Percentiles rank a stretch among this genome's conserved stretches.
Evolutionary conservation across 306 rosid species (phyloP).

Genomic region (Hippophae tibetana): DNA sequence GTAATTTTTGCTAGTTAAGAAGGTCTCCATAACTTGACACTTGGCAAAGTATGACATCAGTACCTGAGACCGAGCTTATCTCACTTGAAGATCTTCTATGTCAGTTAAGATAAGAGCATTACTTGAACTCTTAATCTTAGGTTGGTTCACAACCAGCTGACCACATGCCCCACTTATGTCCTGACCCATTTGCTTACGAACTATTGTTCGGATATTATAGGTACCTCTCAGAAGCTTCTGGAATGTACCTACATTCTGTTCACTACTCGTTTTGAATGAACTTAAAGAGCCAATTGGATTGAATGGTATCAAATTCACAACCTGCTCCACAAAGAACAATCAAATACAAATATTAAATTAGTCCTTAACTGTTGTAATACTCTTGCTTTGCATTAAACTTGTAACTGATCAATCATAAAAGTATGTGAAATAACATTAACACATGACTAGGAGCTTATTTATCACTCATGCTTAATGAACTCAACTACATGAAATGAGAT

Average conservation of each 20-base stretch:
- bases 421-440: no score
- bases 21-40: no score
- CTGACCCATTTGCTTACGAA: slow-evolving; percentile 91
- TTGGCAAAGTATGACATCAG: not conserved
- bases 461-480: no score
- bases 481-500: no score
- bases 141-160: slow-evolving; percentile 65
- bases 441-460: no score
- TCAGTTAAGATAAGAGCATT: slow-evolving; percentile 43
- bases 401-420: no score
- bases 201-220: slow-evolving; percentile 69
- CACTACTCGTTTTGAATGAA: slow-evolving; percentile 58
- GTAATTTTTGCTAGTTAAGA: no score
- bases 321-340: slow-evolving; percentile 42
- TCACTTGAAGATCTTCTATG: slow-evolving; percentile 72
- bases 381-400: no score
- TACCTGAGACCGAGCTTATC: slow-evolving; percentile 1
- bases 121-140: slow-evolving; percentile 42
- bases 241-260: slow-evolving; percentile 55
- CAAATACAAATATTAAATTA: not conserved
- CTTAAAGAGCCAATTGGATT: slow-evolving; percentile 82
- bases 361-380: no score
- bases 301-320: slow-evolving; percentile 90
- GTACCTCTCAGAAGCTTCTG: slow-evolving; percentile 76
- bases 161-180: slow-evolving; percentile 99